Conservation (phyloP, 108 stramenopile species). For the Nannochloropsis oceanica region DNA sequence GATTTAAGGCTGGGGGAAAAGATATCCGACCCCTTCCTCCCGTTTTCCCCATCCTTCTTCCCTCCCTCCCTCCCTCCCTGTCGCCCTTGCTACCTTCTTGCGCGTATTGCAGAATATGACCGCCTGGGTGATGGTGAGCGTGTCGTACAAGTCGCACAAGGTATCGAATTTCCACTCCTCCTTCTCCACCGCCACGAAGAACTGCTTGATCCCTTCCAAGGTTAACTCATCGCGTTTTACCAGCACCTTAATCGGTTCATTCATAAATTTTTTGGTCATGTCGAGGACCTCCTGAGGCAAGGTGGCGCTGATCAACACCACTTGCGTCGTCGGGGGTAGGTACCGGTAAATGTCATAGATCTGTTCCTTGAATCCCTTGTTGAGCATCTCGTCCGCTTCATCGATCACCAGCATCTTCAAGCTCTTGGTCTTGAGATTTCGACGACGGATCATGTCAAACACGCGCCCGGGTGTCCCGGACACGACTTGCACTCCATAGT, state of each 20-base stretch:
- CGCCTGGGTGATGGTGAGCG: constrained; percentile 93
- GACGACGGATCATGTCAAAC: constrained; percentile 86
- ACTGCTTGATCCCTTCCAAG: constrained; percentile 85
- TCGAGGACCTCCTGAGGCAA: constrained; percentile 83
- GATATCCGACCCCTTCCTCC: background rate
- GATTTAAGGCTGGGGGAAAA: background rate
- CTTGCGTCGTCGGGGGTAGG: constrained; percentile 75
- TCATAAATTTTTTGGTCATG: constrained; percentile 96
- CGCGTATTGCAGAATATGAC: constrained; percentile 98
- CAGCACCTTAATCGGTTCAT: constrained; percentile 76
- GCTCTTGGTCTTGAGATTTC: constrained; percentile 54
- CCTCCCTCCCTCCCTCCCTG: too few species aligned
- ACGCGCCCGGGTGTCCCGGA: constrained; percentile 97
- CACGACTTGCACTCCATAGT: constrained; percentile 56
- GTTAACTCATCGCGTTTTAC: constrained; percentile 97
- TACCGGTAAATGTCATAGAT: constrained; percentile 97
- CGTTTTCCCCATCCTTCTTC: too few species aligned
- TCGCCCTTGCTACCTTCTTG: constrained; percentile 50
- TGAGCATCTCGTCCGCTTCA: constrained; percentile 99
- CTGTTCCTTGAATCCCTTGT: constrained; percentile 95
- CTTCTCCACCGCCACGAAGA: constrained; percentile 88
- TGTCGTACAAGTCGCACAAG: constrained; percentile 95
- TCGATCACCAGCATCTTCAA: constrained; percentile 86
- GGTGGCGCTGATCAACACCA: constrained; percentile 87
- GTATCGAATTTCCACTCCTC: constrained; percentile 99